These are phyloP conservation scores for Vitis amurensis DNA, from an alignment of 164 flowering plant species.

Conservation along the genomic window DNA sequence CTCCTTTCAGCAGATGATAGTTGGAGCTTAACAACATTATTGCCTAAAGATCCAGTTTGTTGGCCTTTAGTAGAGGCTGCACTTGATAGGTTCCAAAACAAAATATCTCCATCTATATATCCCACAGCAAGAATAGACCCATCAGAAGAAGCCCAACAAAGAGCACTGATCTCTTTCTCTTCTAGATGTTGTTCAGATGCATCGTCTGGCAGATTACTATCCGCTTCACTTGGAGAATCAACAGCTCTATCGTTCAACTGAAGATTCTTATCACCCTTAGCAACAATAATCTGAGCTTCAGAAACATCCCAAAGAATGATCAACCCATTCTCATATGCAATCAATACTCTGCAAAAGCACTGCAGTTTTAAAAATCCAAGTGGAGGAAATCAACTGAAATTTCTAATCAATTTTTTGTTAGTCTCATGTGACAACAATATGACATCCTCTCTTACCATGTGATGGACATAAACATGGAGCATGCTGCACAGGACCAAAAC, in stretches of 20 bases:
- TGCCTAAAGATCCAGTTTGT: slow-evolving; percentile 36
- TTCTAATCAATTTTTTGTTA: neutral
- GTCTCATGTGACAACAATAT: neutral
- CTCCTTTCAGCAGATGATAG: slow-evolving; percentile 72
- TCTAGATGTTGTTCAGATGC: slow-evolving; percentile 34
- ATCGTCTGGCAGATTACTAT: slow-evolving; percentile 24
- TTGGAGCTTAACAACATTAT: slow-evolving; percentile 72
- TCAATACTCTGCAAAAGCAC: slow-evolving; percentile 60
- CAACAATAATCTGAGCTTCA: slow-evolving; percentile 50
- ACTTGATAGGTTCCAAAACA: slow-evolving; percentile 72
- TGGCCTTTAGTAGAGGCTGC: slow-evolving; percentile 36
- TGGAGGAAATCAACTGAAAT: neutral
- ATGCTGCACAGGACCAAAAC: slow-evolving; percentile 1
- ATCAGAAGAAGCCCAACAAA: slow-evolving; percentile 87
- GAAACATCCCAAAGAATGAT: slow-evolving; percentile 81
- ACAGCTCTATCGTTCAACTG: slow-evolving; percentile 47
- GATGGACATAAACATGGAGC: neutral
- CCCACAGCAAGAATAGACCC: slow-evolving; percentile 90
- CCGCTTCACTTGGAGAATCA: slow-evolving; percentile 30
- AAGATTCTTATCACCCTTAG: slow-evolving; percentile 74
- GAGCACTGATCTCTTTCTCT: slow-evolving; percentile 87
- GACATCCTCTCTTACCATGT: no score
- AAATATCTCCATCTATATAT: slow-evolving; percentile 87
- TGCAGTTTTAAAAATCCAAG: neutral
- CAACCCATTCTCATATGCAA: slow-evolving; percentile 79